Conservation (phyloP, 768 basidiomycete species). For the Gyrodon lividus region DNA sequence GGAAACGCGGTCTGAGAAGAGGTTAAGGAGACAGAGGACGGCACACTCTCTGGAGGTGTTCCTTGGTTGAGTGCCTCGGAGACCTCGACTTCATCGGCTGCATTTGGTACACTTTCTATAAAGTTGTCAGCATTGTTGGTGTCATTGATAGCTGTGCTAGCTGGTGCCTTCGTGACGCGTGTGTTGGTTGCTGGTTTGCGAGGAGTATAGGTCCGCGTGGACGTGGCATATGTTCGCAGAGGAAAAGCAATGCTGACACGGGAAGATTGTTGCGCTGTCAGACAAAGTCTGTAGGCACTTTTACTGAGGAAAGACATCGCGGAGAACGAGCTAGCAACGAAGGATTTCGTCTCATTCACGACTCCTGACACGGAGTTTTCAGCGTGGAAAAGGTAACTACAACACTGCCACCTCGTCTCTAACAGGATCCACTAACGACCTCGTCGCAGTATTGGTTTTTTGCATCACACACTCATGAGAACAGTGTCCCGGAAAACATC, state of each 20-base stretch:
- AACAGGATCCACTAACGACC: not conserved
- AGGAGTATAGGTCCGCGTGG: slow-evolving; percentile 26
- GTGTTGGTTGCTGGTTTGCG: slow-evolving; percentile 22
- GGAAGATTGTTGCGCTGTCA: slow-evolving; percentile 9
- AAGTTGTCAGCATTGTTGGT: slow-evolving; percentile 19
- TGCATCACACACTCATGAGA: too few relatives aligned
- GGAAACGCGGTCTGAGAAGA: slow-evolving; percentile 24
- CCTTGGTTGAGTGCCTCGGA: slow-evolving; percentile 14
- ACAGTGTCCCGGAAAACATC: too few relatives aligned
- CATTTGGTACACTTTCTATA: slow-evolving; percentile 22
- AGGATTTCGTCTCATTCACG: not conserved
- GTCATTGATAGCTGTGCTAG: slow-evolving; percentile 30
- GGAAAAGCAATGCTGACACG: not conserved
- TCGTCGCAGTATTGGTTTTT: not conserved
- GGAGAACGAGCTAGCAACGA: not conserved
- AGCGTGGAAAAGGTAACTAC: not conserved
- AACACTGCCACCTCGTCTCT: slow-evolving; percentile 10
- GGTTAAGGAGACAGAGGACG: slow-evolving; percentile 12
- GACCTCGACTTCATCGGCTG: slow-evolving; percentile 17
- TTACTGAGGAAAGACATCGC: slow-evolving; percentile 20
- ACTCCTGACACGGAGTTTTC: not conserved
- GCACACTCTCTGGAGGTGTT: slow-evolving; percentile 13
- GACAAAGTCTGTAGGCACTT: slow-evolving; percentile 6
- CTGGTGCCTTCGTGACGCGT: slow-evolving; percentile 26
- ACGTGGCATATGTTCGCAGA: slow-evolving; percentile 16